Conservation (phyloP, 306 rosid genomes). For the Glycine latifolia region DNA sequence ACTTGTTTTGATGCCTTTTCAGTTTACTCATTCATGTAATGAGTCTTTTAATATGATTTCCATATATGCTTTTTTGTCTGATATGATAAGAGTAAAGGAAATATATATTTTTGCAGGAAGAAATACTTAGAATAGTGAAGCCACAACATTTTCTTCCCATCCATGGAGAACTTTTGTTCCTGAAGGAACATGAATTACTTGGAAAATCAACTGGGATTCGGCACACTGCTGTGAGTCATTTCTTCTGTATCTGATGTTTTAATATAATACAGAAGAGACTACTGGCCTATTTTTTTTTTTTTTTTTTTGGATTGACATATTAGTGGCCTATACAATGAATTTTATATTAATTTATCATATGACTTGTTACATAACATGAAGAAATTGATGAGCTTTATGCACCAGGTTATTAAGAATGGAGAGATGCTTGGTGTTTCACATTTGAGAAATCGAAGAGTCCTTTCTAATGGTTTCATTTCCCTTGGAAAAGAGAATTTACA, state of each 20-base stretch:
- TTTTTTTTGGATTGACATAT: no score
- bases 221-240: constrained; percentile 11
- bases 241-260: background rate
- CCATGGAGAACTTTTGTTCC: constrained; percentile 8
- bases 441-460: constrained; percentile 22
- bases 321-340: background rate
- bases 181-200: constrained; percentile 15
- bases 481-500: constrained; percentile 24
- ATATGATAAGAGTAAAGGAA: background rate
- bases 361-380: background rate
- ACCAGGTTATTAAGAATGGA: constrained; percentile 25
- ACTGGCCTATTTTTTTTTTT: background rate
- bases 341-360: background rate
- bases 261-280: background rate
- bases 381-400: constrained; percentile 7
- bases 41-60: background rate
- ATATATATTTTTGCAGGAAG: constrained; percentile 5
- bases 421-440: constrained; percentile 32
- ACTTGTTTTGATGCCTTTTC: background rate
- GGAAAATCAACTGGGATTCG: constrained; percentile 9
- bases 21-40: background rate
- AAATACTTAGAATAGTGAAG: constrained; percentile 9
- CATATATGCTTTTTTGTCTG: background rate
- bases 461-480: constrained; percentile 18
- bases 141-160: constrained; percentile 17